Percentiles rank a stretch among this genome's conserved stretches.
phyloP scores from a whole-genome alignment of 129 eudicot genomes.

The Centella asiatica region DNA sequence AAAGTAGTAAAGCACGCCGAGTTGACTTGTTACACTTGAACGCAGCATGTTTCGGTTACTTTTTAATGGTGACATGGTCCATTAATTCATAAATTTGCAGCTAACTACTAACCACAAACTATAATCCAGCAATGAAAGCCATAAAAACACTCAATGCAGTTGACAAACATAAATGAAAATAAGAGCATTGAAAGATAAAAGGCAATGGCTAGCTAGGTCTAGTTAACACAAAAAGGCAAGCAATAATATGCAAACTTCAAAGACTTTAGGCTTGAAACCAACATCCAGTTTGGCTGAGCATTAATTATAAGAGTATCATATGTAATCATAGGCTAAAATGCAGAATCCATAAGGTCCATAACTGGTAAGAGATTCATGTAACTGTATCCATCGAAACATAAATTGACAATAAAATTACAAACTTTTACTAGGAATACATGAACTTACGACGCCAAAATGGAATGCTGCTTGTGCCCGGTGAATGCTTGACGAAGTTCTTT shows the following conservation, averaged over 20 bases:
- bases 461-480: constrained; percentile 33
- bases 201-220: neutral
- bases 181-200: too few species aligned
- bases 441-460: constrained; percentile 32
- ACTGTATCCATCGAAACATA: constrained; percentile 6
- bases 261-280: neutral
- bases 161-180: too few species aligned
- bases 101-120: too few species aligned
- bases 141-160: too few species aligned
- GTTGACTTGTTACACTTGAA: too few species aligned
- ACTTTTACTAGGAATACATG: neutral
- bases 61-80: too few species aligned
- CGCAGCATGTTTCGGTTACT: too few species aligned
- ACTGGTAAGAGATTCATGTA: constrained; percentile 4
- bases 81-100: too few species aligned
- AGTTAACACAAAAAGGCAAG: neutral
- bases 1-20: too few species aligned
- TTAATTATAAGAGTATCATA: neutral
- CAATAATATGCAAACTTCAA: neutral
- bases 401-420: constrained; percentile 6
- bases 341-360: neutral
- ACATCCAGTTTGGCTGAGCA: neutral
- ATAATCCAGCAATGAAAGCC: too few species aligned
- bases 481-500: constrained; percentile 51
- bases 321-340: neutral